A percentile compares a stretch with the other conserved stretches of the same genome.
Conservation (phyloP, 2,329 filamentous ascomycete genomes). For the Colletotrichum cuscutae region DNA sequence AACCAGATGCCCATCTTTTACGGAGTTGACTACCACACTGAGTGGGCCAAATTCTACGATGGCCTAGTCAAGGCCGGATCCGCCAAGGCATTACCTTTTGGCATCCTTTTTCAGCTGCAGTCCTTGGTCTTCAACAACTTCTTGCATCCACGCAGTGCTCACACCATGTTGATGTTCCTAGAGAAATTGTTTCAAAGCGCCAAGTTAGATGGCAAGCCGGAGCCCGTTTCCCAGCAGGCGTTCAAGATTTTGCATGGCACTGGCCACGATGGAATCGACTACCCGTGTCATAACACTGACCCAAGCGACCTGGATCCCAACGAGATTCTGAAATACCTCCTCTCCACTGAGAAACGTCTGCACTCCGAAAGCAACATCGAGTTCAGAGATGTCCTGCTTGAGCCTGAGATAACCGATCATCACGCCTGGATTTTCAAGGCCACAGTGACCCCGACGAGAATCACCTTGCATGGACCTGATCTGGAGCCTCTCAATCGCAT, state of each 20-base stretch:
- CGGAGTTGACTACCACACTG: slow-evolving; percentile 35
- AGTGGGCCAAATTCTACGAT: slow-evolving; percentile 38
- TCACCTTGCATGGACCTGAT: slow-evolving; percentile 69
- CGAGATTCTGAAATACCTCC: slow-evolving; percentile 52
- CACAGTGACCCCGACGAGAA: slow-evolving; percentile 68
- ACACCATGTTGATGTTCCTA: slow-evolving; percentile 56
- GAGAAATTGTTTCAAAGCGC: slow-evolving; percentile 41
- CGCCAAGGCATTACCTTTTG: slow-evolving; percentile 57
- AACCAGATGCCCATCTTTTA: background rate
- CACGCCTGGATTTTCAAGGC: slow-evolving; percentile 65
- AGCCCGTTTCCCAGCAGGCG: slow-evolving; percentile 61
- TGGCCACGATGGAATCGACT: slow-evolving; percentile 63
- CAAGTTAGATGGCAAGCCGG: slow-evolving; percentile 38
- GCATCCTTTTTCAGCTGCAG: slow-evolving; percentile 70
- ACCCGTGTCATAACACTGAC: slow-evolving; percentile 61
- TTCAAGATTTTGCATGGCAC: slow-evolving; percentile 62
- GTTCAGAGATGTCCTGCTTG: slow-evolving; percentile 33
- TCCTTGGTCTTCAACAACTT: slow-evolving; percentile 71
- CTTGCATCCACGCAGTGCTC: slow-evolving; percentile 64
- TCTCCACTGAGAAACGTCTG: slow-evolving; percentile 52
- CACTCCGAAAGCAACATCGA: slow-evolving; percentile 31
- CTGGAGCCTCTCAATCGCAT: slow-evolving; percentile 77
- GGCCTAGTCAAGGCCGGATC: slow-evolving; percentile 26
- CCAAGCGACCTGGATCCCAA: slow-evolving; percentile 51
- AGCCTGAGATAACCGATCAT: slow-evolving; percentile 45